These are phyloP conservation scores for Gossypioides kirkii DNA, from an alignment of 345 rosid genomes.

Conservation along the genomic window DNA sequence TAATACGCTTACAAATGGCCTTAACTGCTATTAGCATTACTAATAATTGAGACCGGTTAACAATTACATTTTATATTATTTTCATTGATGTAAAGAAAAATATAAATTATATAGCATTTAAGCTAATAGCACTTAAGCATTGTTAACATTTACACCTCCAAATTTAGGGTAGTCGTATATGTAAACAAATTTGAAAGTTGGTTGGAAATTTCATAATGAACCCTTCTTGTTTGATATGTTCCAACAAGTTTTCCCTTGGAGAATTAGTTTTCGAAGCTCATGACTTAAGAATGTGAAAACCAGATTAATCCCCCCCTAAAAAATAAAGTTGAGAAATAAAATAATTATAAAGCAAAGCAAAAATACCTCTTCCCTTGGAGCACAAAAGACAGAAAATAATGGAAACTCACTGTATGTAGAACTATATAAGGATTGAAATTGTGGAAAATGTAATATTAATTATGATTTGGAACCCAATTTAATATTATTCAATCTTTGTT, in stretches of 20 bases:
- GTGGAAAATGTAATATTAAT: not conserved
- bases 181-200: not conserved
- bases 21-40: not conserved
- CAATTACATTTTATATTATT: too few relatives aligned
- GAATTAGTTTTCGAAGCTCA: not conserved
- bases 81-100: too few relatives aligned
- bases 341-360: not conserved
- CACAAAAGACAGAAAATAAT: not conserved
- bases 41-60: too few relatives aligned
- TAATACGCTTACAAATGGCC: not conserved
- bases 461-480: too few relatives aligned
- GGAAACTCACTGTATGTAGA: not conserved
- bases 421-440: not conserved
- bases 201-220: not conserved
- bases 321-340: not conserved
- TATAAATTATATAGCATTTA: too few relatives aligned
- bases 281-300: not conserved
- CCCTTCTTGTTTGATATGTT: not conserved
- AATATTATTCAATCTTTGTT: too few relatives aligned
- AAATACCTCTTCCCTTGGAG: not conserved
- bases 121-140: too few relatives aligned
- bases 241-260: not conserved
- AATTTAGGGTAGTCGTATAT: not conserved
- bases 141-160: too few relatives aligned
- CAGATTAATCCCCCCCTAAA: not conserved